Evolutionary conservation across 306 rosid species (phyloP), one percentile per base, ranked within the genome.

Genomic region (Quercus cerris): DNA sequence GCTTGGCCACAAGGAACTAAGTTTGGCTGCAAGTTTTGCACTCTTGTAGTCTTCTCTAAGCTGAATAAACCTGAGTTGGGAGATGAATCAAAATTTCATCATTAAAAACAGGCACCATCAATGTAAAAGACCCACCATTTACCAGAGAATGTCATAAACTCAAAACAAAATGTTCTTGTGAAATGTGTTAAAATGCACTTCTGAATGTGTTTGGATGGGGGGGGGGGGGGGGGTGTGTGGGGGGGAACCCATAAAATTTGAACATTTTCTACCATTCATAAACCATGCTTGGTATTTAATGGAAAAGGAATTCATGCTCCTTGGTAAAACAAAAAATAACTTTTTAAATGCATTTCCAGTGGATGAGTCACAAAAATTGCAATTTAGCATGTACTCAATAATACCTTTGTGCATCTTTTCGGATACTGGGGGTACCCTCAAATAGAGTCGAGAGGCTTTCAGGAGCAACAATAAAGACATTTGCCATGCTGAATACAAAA

Each of bases 401-500:
- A 76, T 90, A 96, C 99, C 93, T 90, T 75, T 93, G 99, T 1
- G 97, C 93, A 79, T 96, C 97, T 90, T 96, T 96, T 57, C 98
- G 97, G 69, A 96, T 96, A 85, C 97, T 93, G 28, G 99, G 98
- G 25, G 97, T 90, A 79, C 99, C 98, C 91, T 96, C 99, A 64
- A 93, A 96, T 77, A 96, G 89, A 79, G 88, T 83, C 63, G 97
- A 75, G 79, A 96, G 99, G 73, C 99, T 96, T 91, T 96, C 99
- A 30, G 98, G 99, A 82, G 99, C 99, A 71, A 96, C 99, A 75
- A 96, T 96, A 70, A 96, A 96, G 87, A 91, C 98, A 86, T 96
- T 93, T 85, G 99, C 99, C 97, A 91, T 81, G 83, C 99, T 96
- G 90, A 72, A 82, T 44, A 35, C 44, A 69, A 81, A 83, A 27